phyloP scores from a whole-genome alignment of 345 rosid species.

The Salix viminalis region DNA sequence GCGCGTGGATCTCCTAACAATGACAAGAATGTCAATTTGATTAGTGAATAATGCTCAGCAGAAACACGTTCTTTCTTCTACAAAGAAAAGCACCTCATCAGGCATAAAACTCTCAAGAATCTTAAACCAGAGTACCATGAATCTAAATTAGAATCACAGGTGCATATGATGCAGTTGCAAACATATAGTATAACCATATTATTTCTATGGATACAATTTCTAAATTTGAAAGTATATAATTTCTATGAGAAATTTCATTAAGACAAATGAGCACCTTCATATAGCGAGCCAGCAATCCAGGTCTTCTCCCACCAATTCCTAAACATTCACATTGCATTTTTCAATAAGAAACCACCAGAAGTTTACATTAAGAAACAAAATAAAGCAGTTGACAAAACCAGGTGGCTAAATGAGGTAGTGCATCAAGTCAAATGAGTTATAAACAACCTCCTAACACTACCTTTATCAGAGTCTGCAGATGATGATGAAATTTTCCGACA shows the following conservation, averaged over 20 bases:
- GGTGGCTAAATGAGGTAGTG: neutral
- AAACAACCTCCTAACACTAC: slow-evolving; percentile 32
- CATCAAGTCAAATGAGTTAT: slow-evolving; percentile 1
- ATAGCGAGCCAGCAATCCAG: slow-evolving; percentile 77
- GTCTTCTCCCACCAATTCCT: slow-evolving; percentile 60
- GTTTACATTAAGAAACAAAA: slow-evolving; percentile 8
- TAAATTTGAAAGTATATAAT: neutral
- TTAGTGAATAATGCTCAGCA: slow-evolving; percentile 6
- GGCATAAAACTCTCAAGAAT: neutral
- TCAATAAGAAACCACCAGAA: slow-evolving; percentile 18
- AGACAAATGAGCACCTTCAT: slow-evolving; percentile 64
- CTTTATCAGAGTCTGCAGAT: slow-evolving; percentile 56
- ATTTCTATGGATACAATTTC: too few relatives aligned
- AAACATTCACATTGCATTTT: slow-evolving; percentile 30
- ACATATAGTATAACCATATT: too few relatives aligned
- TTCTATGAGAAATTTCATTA: neutral
- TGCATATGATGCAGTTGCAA: neutral
- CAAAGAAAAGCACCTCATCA: neutral
- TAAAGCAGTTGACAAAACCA: neutral
- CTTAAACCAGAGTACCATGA: neutral
- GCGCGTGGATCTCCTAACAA: slow-evolving; percentile 81
- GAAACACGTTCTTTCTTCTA: neutral
- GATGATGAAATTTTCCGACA: slow-evolving; percentile 55
- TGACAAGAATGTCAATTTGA: slow-evolving; percentile 10
- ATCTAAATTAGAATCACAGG: neutral